Percentiles rank a stretch among this genome's conserved stretches.
phyloP scores from a whole-genome alignment of 2,329 filamentous ascomycete species.

The Biscogniauxia sp. region DNA sequence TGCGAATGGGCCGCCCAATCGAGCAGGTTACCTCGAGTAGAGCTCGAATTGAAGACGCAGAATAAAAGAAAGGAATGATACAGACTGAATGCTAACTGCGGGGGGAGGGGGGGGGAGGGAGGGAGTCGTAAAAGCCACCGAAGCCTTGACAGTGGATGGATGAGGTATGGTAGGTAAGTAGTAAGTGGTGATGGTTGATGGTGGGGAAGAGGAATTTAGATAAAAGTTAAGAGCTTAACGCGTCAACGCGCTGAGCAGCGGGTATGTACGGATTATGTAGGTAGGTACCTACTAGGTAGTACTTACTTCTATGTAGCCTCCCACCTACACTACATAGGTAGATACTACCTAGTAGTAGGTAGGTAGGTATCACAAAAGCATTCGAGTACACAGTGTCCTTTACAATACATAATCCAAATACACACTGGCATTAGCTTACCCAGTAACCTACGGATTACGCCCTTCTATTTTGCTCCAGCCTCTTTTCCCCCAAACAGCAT shows the following conservation, averaged over 20 bases:
- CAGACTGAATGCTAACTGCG: neutral
- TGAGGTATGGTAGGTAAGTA: neutral
- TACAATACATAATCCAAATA: too few species aligned
- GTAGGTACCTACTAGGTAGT: too few species aligned
- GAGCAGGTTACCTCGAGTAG: neutral
- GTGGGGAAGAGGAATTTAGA: neutral
- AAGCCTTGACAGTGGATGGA: neutral
- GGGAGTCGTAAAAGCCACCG: neutral
- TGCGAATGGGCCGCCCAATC: neutral
- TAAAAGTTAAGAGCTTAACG: neutral
- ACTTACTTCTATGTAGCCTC: too few species aligned
- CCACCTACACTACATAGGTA: too few species aligned
- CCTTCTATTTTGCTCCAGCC: too few species aligned
- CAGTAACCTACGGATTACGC: too few species aligned
- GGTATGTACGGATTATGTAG: neutral
- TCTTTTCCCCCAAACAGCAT: too few species aligned
- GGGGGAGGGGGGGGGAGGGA: too few species aligned
- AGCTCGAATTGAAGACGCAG: neutral
- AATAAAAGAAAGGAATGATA: neutral
- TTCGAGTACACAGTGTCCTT: too few species aligned
- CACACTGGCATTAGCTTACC: too few species aligned
- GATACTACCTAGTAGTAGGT: too few species aligned
- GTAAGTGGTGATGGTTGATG: neutral
- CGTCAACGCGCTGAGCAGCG: conserved; percentile 1
- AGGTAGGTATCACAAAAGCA: too few species aligned